Evolutionary conservation across 306 rosid species (phyloP).

Genomic region (Luffa aegyptiaca): DNA sequence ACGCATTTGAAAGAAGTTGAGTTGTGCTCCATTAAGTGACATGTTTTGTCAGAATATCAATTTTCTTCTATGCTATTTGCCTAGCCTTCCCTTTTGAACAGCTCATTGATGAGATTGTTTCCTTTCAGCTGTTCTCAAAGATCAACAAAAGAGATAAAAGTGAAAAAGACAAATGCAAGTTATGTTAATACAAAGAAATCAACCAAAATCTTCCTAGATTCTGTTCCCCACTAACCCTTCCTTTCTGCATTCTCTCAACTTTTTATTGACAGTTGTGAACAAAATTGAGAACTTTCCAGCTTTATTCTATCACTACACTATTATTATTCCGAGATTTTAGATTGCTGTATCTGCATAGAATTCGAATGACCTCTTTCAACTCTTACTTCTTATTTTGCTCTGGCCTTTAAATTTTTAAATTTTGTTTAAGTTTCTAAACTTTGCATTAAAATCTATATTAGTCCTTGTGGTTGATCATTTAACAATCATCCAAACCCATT

Average conservation of each 20-base stretch:
- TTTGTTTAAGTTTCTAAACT: not conserved
- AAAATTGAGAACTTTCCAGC: not conserved
- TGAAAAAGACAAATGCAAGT: constrained; percentile 4
- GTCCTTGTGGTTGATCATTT: not conserved
- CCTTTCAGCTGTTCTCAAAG: not conserved
- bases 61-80: not conserved
- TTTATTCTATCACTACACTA: not conserved
- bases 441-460: not conserved
- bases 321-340: not conserved
- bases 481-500: not conserved
- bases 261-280: not conserved
- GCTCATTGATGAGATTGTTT: not conserved
- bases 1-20: constrained; percentile 7
- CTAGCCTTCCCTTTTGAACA: not conserved
- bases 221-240: constrained; percentile 1
- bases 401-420: not conserved
- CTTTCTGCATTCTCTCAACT: not conserved
- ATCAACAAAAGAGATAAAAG: not conserved
- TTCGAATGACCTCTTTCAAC: not conserved
- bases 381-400: not conserved
- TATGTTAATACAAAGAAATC: not conserved
- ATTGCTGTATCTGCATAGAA: not conserved
- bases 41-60: not conserved
- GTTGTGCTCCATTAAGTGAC: not conserved
- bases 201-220: constrained; percentile 1